Evolutionary conservation across 345 rosid species (phyloP), one percentile per base, ranked within the genome.

Genomic region (Toxicodendron radicans): DNA sequence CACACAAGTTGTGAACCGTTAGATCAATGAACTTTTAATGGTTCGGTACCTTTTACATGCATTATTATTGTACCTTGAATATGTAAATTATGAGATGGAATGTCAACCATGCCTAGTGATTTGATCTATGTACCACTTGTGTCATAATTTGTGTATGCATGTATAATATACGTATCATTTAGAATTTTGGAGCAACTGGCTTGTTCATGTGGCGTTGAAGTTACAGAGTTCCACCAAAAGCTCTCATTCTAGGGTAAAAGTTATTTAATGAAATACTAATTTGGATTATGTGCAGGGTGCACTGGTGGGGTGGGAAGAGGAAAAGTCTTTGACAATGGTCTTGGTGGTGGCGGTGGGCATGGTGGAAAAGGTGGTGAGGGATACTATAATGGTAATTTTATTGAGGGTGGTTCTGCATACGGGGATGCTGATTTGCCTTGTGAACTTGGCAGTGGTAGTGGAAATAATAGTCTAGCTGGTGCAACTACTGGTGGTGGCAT

Each of bases 401-500:
- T 92, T 4, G 88, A 84, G 8, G 98, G 97, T 68, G 98, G 98
- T 5, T 76, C 72, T 69, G 46, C 87, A 33, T 94, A 94, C 80
- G 98, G 98, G 68, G 85, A 86, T 85, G 85, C 93, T 51, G 88
- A 92, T 75, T 76, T 94, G 81, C 98, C 98, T 21, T 94, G 98
- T 87, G 98, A 94, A 79, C 96, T 94, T 82, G 98, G 98, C 20
- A 94, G 98, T 72, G 98, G 98, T 67, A 94, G 97, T 80, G 98
- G 98, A 77, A 81, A 89, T 72, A 85, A 84, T 74, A 90, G 86
- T 69, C 86, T 87, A 35, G 79, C 83, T 11, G 91, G 93, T 57
- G 77, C 92, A 64, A 89, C 91, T 68, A 85, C 96, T 65, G 98
- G 98, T 67, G 98, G 97, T 73, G 98, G 98, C 76, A 88, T 94